Base-by-base conservation (phyloP, 2,329 filamentous ascomycete species). In the Microsporum canis region DNA sequence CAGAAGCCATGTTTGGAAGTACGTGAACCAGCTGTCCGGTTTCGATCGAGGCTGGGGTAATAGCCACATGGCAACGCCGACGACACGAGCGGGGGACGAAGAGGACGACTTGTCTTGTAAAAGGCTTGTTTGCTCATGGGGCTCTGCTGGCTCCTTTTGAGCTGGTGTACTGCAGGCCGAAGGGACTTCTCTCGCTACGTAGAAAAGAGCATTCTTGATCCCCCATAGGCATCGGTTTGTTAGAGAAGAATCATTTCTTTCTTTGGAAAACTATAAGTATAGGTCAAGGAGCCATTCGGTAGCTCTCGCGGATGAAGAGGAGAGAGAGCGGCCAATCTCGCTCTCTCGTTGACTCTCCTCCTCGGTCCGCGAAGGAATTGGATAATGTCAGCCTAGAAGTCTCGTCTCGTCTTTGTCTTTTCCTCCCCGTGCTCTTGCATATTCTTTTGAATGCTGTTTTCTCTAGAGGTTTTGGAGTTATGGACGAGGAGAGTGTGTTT, bases 11-110 rank as follows among this genome's bases (percentile, higher is more conserved):
- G 75, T 76, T 61, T 86, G 83, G 1, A 81, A 69, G 79, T 84
- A 88, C 57, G 83, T 78, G 29, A 76, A 73, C 86, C 86, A 89
- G 4, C 78, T 80, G 51, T 80, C 74, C 14, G 79, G 76, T 55
- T 78, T 69, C 3, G 71, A 74, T 0, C 76, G 70, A 0, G 75
- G 74, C 12, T 77, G 77, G 0, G 87, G 87, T 0, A 79, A 79
- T 59, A 88, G 76, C 87, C 87, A 90, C 81, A 88, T 88, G 61
- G 85, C 83, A 29, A 88, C 84, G 7, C 87, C 87, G 33, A 89
- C 78, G 39, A 89, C 79, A 61, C 81, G 79, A 45, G 66, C 67
- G 7, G 63, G 59, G n/a, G 61, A 29, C 2, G 58, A 31, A 5
- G 55, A 41, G 3, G 47, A 38, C n/a, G 51, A n/a, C 8, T 29